Percentiles rank a stretch among this genome's conserved stretches.
phyloP scores from a whole-genome alignment of 2,329 filamentous ascomycete genomes.

The Sarocladium strictum region DNA sequence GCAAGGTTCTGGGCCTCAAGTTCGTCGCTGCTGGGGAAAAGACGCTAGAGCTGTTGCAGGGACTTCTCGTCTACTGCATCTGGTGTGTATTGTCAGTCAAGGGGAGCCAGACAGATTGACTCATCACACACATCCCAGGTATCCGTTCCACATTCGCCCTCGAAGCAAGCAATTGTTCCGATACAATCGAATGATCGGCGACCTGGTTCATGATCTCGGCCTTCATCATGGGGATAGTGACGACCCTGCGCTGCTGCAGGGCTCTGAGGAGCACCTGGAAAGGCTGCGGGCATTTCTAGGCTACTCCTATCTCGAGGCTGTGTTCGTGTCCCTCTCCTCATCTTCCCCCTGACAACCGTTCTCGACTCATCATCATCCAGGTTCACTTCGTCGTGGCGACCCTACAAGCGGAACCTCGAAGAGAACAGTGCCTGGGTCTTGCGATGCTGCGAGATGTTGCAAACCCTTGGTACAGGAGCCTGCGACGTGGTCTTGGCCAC shows the following conservation, averaged over 20 bases:
- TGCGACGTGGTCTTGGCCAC: background rate
- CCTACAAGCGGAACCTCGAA: background rate
- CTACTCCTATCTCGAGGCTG: slow-evolving; percentile 31
- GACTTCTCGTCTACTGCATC: slow-evolving; percentile 49
- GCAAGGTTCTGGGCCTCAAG: slow-evolving; percentile 50
- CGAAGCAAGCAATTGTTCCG: slow-evolving; percentile 43
- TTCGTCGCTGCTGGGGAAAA: slow-evolving; percentile 52
- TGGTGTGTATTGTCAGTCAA: slow-evolving; percentile 36
- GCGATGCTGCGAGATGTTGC: background rate
- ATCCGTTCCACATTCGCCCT: slow-evolving; percentile 48
- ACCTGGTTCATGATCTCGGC: slow-evolving; percentile 44
- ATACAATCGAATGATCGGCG: slow-evolving; percentile 46
- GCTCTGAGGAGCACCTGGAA: slow-evolving; percentile 27
- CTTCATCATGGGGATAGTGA: slow-evolving; percentile 35
- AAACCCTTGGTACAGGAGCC: background rate
- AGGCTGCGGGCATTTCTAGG: slow-evolving; percentile 39
- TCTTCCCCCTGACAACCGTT: slow-evolving; percentile 13
- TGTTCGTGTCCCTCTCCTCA: background rate
- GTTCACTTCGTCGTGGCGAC: background rate
- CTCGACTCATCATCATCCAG: background rate
- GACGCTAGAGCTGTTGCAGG: slow-evolving; percentile 50
- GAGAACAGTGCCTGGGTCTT: background rate
- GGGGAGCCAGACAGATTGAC: too few species aligned
- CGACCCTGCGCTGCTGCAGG: background rate
- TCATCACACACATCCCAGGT: slow-evolving; percentile 29